Conservation (phyloP, 805 yeast genomes). For the Candida chauliodis region DNA sequence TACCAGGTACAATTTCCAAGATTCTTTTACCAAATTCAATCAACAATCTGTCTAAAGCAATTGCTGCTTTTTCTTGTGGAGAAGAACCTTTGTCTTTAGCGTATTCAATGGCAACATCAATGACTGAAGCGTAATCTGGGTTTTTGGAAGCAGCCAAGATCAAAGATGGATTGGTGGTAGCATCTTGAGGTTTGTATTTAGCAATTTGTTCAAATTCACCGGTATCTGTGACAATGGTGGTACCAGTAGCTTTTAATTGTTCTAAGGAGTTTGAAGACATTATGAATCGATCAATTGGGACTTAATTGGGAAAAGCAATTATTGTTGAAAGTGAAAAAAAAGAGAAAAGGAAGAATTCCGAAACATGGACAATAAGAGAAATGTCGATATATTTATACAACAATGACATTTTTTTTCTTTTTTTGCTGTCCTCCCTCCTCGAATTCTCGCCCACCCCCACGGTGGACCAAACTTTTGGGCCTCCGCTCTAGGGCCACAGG, state of each 20-base stretch:
- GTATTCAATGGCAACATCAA: conserved; percentile 86
- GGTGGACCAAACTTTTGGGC: too few species aligned
- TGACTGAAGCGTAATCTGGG: conserved; percentile 81
- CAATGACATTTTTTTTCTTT: not conserved
- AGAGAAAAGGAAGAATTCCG: not conserved
- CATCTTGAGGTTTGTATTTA: conserved; percentile 97
- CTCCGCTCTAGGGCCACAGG: too few species aligned
- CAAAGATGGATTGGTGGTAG: conserved; percentile 97
- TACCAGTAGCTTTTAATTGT: conserved; percentile 91
- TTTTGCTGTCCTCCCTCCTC: too few species aligned
- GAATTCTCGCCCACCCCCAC: too few species aligned
- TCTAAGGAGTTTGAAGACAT: conserved; percentile 67
- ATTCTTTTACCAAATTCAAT: conserved; percentile 96
- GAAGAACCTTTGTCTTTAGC: conserved; percentile 57
- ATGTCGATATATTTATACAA: not conserved
- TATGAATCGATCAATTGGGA: conserved; percentile 1
- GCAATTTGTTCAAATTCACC: conserved; percentile 99
- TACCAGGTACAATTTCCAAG: conserved; percentile 93
- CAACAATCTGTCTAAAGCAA: conserved; percentile 86
- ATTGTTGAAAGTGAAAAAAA: conserved; percentile 2
- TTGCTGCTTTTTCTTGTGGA: conserved; percentile 65
- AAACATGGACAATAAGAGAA: not conserved
- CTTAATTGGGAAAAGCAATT: not conserved
- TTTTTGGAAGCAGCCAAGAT: conserved; percentile 94
- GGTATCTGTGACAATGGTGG: conserved; percentile 96